Base-by-base conservation (phyloP, 352 stramenopile genomes). In the Phytophthora fragariaefolia region DNA sequence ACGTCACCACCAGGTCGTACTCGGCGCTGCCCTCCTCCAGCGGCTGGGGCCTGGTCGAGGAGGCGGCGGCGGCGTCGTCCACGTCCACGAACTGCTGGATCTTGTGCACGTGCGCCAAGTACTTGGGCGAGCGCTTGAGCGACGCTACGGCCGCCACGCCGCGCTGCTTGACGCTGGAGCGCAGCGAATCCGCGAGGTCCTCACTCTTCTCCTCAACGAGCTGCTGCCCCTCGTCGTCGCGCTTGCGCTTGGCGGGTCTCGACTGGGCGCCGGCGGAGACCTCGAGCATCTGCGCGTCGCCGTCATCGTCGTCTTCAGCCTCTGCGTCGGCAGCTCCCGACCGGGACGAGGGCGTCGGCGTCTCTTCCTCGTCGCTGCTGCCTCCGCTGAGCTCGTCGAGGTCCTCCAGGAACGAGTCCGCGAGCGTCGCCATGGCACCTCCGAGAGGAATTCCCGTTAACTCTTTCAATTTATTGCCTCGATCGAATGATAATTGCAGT, bases 351-450 rank as follows among this genome's bases (percentile, higher is more conserved):
- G 20, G 34, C 36, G 34, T 27, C 36, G 59, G 20, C 17, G 67
- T 51, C 63, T 93, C 80, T 10, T 82, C 80, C 63, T 96, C 90
- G 20, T 83, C 82, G 59, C 85, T 87, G 67, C 87, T 94, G 17
- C 80, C 83, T 8, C 82, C 88, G 64, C 89, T 93, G 26, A 97
- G 86, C 59, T 96, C 87, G 63, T 97, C 90, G 38, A 97, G 74
- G 71, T 97, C 90, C 63, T 95, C 90, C 17, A 97, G 73, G 69
- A 97, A 97, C 28, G 89, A 95, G 66, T 95, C 90, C 6, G 90
- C 90, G 7, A 97, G 73, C 47, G 90, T 91, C 59, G 84, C 83
- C 87, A 96, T 96, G 27, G n/a, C 22, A 6, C 22, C 36, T 45
- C 17, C 22, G 36, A 7, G n/a, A 24, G 22, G 9, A 17, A 34